Evolutionary conservation across 805 yeast species (phyloP).

Genomic region (Komagataella populi): DNA sequence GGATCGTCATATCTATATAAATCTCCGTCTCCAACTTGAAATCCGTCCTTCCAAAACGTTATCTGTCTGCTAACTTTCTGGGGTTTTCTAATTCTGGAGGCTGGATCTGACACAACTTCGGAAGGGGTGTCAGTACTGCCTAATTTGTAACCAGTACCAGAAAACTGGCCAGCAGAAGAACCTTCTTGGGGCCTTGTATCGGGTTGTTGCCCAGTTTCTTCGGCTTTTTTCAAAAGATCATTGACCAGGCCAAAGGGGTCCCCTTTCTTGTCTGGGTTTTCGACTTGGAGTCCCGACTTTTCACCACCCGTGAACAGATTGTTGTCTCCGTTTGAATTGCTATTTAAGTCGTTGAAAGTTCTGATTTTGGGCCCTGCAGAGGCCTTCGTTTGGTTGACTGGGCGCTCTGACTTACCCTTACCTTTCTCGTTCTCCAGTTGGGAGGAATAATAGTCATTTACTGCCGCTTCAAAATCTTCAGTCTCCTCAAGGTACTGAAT

Average conservation of each 20-base stretch:
- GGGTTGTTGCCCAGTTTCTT: constrained; percentile 42
- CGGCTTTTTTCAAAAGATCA: constrained; percentile 55
- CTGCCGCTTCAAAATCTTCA: constrained; percentile 12
- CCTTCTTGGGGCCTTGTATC: constrained; percentile 16
- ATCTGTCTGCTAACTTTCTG: constrained; percentile 64
- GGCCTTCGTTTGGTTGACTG: constrained; percentile 1
- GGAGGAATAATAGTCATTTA: not conserved
- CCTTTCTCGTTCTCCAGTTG: not conserved
- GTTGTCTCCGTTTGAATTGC: constrained; percentile 20
- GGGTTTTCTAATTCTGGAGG: constrained; percentile 11
- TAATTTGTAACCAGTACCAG: constrained; percentile 38
- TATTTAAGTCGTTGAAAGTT: constrained; percentile 18
- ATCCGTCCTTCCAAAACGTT: constrained; percentile 94
- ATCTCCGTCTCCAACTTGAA: constrained; percentile 86
- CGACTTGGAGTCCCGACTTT: constrained; percentile 68
- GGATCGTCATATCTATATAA: constrained; percentile 87
- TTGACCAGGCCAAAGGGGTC: constrained; percentile 30
- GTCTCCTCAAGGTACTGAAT: constrained; percentile 19
- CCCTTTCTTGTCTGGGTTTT: constrained; percentile 41
- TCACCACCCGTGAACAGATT: constrained; percentile 47
- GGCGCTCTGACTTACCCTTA: not conserved
- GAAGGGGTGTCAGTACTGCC: constrained; percentile 31
- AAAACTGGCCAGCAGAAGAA: constrained; percentile 16
- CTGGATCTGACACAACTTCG: constrained; percentile 17
- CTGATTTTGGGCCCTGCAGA: constrained; percentile 7